Evolutionary conservation across 352 stramenopile species (phyloP).

Genomic region (Pythium folliculosum): DNA sequence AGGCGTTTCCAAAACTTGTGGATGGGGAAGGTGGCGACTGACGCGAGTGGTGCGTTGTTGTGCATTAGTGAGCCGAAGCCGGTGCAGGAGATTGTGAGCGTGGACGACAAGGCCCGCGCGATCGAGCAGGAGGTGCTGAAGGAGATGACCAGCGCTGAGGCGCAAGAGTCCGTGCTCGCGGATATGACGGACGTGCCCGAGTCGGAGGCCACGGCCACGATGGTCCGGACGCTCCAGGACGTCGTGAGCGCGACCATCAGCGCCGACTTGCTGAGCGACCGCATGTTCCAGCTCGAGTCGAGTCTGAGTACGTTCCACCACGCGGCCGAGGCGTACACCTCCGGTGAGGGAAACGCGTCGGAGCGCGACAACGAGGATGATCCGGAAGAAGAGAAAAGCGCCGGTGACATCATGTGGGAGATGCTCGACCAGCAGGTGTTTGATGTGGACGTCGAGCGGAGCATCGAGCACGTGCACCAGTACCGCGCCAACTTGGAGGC

Average conservation of each 20-base stretch:
- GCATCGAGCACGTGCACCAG: conserved; percentile 72
- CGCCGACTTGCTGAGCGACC: conserved; percentile 82
- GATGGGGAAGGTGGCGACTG: conserved; percentile 1
- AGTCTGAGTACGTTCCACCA: conserved; percentile 76
- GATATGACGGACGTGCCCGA: conserved; percentile 70
- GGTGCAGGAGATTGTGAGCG: conserved; percentile 9
- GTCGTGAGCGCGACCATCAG: conserved; percentile 83
- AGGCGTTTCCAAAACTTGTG: no score
- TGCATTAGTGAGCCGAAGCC: conserved; percentile 9
- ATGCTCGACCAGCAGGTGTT: conserved; percentile 81
- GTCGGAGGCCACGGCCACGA: conserved; percentile 44
- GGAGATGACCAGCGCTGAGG: conserved; percentile 40
- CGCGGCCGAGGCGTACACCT: conserved; percentile 49
- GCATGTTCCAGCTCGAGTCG: conserved; percentile 88
- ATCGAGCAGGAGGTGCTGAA: conserved; percentile 34
- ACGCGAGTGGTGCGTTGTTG: not conserved
- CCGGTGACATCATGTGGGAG: conserved; percentile 64
- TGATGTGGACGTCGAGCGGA: conserved; percentile 73
- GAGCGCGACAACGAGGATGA: conserved; percentile 10
- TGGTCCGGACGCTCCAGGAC: conserved; percentile 59
- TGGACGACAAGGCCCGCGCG: conserved; percentile 21
- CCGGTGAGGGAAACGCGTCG: conserved; percentile 18
- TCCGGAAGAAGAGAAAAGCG: conserved; percentile 27
- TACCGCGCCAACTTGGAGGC: conserved; percentile 73
- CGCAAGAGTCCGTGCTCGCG: conserved; percentile 55